Evolutionary conservation across 306 rosid species (phyloP).

Genomic region (Sophora flavescens): DNA sequence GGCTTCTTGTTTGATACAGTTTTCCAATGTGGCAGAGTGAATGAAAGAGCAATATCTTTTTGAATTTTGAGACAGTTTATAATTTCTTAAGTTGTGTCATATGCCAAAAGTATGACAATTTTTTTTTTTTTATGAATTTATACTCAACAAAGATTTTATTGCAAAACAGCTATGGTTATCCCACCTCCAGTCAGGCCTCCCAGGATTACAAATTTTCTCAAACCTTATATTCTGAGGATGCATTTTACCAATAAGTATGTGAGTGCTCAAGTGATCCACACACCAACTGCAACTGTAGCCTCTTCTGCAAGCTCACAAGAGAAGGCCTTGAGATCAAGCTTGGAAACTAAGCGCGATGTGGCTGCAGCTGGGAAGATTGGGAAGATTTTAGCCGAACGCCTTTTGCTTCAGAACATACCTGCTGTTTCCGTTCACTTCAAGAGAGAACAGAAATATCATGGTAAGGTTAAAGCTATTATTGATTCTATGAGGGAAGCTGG

Average conservation of each 20-base stretch:
- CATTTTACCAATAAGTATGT: conserved; percentile 86
- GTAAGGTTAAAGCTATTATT: conserved; percentile 85
- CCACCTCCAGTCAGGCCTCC: conserved; percentile 78
- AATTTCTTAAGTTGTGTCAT: too few species aligned
- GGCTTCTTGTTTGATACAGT: neutral
- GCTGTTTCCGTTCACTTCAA: conserved; percentile 82
- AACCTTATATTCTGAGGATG: conserved; percentile 91
- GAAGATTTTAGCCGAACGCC: conserved; percentile 82
- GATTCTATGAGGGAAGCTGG: conserved; percentile 83
- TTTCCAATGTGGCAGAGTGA: neutral
- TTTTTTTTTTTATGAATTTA: neutral
- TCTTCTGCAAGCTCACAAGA: conserved; percentile 86
- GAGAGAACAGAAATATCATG: conserved; percentile 94
- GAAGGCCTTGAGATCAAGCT: conserved; percentile 65
- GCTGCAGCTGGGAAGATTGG: conserved; percentile 95
- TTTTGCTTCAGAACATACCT: conserved; percentile 72
- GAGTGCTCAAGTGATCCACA: conserved; percentile 80
- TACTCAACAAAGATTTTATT: conserved; percentile 25
- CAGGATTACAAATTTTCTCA: conserved; percentile 65
- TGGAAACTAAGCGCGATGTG: conserved; percentile 76
- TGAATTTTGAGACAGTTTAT: too few species aligned
- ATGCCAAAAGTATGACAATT: neutral
- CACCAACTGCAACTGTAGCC: conserved; percentile 87
- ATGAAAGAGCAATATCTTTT: neutral
- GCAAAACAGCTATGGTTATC: conserved; percentile 69